These are phyloP conservation scores for Ustilago hordei DNA, from an alignment of 1,284 basidiomycete species.

Conservation along the genomic window DNA sequence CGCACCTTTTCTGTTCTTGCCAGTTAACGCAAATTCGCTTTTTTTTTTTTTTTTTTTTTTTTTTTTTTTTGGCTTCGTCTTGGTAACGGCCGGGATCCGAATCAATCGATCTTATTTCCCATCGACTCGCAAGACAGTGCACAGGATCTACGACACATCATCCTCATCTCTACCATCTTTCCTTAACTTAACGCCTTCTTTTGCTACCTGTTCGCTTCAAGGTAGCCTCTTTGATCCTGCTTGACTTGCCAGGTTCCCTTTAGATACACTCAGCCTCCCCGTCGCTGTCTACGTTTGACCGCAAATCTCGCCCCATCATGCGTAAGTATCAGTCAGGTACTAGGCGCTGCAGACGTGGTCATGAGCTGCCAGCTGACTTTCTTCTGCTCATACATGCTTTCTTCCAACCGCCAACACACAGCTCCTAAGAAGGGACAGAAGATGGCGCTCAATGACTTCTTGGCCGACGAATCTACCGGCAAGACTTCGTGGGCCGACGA, in stretches of 20 bases:
- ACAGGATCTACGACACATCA: conserved; percentile 15
- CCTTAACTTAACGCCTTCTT: conserved; percentile 3
- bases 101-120: conserved; percentile 17
- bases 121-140: background rate
- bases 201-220: conserved; percentile 14
- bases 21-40: background rate
- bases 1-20: background rate
- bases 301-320: conserved; percentile 33
- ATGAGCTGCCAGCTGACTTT: conserved; percentile 1
- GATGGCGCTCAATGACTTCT: conserved; percentile 66
- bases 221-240: conserved; percentile 16
- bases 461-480: conserved; percentile 65
- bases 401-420: conserved; percentile 12
- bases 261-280: background rate
- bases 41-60: background rate
- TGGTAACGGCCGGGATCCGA: conserved; percentile 35
- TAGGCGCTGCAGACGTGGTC: background rate
- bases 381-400: background rate
- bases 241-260: conserved; percentile 17
- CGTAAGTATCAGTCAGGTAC: conserved; percentile 22
- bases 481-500: conserved; percentile 69
- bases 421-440: conserved; percentile 66
- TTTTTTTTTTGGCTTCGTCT: background rate
- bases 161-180: conserved; percentile 20
- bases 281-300: conserved; percentile 15